Percentiles rank a stretch among this genome's conserved stretches.
These are phyloP conservation scores for Trametes sanguinea DNA, from an alignment of 768 basidiomycete genomes.

Conservation along the genomic window DNA sequence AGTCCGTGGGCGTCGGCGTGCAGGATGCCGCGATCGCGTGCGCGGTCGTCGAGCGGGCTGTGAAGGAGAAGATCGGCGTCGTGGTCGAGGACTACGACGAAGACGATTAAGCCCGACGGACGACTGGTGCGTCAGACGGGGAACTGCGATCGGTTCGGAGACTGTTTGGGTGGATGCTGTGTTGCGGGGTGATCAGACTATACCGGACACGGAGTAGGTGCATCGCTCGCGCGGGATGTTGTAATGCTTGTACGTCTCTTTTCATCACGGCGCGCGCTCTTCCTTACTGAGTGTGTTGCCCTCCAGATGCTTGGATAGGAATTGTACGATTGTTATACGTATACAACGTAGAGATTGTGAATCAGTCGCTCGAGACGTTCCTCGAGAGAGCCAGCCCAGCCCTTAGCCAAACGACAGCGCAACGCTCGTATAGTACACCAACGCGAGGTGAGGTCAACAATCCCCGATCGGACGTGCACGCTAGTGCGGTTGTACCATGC, in stretches of 20 bases:
- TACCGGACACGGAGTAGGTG: background rate
- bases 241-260: background rate
- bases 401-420: no score
- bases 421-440: no score
- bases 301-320: no score
- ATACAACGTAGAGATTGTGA: no score
- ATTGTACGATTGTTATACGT: no score
- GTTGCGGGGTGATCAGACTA: no score
- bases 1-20: conserved; percentile 84
- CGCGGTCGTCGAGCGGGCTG: conserved; percentile 65
- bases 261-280: background rate
- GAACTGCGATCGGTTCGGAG: background rate
- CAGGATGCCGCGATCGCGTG: conserved; percentile 85
- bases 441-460: no score
- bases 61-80: conserved; percentile 53
- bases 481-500: no score
- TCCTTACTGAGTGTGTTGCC: no score
- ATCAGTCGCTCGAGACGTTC: no score
- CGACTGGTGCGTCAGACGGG: conserved; percentile 19
- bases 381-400: no score
- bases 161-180: background rate
- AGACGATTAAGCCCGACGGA: conserved; percentile 1
- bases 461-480: no score
- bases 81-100: conserved; percentile 34
- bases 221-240: background rate